These are phyloP conservation scores for Xylaria hypoxylon DNA, from an alignment of 2,329 filamentous ascomycete species.

Conservation along the genomic window DNA sequence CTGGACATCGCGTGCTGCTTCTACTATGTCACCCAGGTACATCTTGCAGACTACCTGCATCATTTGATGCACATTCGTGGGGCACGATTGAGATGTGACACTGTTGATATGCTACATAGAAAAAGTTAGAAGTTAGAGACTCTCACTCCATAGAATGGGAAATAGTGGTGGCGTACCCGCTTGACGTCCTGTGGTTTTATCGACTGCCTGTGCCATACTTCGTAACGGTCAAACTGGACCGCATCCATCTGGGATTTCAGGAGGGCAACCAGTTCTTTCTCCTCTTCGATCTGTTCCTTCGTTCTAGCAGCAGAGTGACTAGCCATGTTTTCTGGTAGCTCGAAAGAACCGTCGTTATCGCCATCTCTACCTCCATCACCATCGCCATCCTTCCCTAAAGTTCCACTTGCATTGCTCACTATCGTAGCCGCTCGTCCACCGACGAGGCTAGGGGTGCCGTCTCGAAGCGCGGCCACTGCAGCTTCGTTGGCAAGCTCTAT, in stretches of 20 bases:
- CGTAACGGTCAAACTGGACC: constrained; percentile 77
- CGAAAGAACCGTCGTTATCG: constrained; percentile 65
- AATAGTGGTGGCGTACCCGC: constrained; percentile 60
- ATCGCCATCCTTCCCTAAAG: constrained; percentile 58
- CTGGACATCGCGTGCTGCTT: constrained; percentile 76
- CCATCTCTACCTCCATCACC: constrained; percentile 70
- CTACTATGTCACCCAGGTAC: constrained; percentile 81
- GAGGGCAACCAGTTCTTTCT: constrained; percentile 67
- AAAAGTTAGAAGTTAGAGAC: constrained; percentile 17
- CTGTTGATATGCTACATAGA: constrained; percentile 75
- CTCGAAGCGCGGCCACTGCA: constrained; percentile 56
- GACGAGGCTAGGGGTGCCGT: constrained; percentile 55
- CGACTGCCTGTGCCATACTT: constrained; percentile 76
- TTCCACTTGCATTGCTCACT: constrained; percentile 56
- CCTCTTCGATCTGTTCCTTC: constrained; percentile 75
- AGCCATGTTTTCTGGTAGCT: constrained; percentile 63
- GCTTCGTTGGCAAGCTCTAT: constrained; percentile 63
- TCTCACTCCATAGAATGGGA: neutral
- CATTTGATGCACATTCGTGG: constrained; percentile 77
- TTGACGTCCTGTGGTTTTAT: constrained; percentile 76
- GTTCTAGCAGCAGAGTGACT: constrained; percentile 61
- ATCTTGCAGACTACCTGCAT: constrained; percentile 81
- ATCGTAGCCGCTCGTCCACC: constrained; percentile 61
- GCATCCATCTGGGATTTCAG: constrained; percentile 73
- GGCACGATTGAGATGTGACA: constrained; percentile 82